Conservation (phyloP, 2,329 filamentous ascomycete genomes). For the Penicillium sp. region DNA sequence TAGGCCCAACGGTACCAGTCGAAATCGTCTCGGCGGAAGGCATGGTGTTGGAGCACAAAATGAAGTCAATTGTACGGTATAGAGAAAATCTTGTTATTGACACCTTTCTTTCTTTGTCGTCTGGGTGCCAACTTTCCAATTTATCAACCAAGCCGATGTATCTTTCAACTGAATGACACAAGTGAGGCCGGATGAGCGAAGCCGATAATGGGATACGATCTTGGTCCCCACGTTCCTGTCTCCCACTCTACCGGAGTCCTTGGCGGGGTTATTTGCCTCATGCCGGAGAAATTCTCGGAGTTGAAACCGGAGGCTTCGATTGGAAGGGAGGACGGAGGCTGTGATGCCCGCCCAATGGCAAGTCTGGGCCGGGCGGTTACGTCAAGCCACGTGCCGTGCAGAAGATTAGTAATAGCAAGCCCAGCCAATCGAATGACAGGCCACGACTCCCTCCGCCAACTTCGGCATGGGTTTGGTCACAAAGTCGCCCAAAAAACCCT, state of each 20-base stretch:
- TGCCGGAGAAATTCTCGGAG: slow-evolving; percentile 6
- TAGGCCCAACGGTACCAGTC: background rate
- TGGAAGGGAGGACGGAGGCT: background rate
- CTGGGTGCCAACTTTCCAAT: background rate
- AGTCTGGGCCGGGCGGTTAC: too few species aligned
- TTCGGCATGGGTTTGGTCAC: background rate
- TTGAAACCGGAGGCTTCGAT: background rate
- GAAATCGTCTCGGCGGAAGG: background rate
- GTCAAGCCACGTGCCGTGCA: background rate
- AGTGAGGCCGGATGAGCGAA: background rate
- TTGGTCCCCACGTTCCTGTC: background rate
- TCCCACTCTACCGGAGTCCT: background rate
- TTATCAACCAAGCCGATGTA: slow-evolving; percentile 1
- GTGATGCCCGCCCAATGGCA: background rate
- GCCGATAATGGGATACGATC: background rate
- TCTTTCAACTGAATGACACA: background rate
- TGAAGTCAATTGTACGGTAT: background rate
- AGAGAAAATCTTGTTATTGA: background rate
- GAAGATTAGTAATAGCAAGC: too few species aligned
- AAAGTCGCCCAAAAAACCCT: background rate
- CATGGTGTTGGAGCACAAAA: background rate
- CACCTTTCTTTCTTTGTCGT: background rate
- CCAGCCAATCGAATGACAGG: too few species aligned
- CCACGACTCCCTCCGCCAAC: too few species aligned
- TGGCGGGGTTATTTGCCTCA: background rate